Conservation (phyloP, 352 stramenopile genomes). For the Phytopythium cucurbitacearum region DNA sequence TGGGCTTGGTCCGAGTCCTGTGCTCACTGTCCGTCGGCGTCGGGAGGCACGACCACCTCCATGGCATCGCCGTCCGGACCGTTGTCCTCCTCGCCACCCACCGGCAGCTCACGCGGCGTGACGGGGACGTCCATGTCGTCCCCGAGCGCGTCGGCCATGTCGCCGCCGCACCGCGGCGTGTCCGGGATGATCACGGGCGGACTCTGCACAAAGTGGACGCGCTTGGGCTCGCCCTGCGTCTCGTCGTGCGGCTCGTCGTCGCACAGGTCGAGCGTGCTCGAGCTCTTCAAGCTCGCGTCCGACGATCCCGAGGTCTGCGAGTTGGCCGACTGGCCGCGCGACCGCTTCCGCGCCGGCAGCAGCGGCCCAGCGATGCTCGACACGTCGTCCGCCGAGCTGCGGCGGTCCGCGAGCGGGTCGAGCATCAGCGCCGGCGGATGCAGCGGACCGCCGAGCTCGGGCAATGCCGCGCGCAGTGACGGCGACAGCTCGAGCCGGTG, state of each 20-base stretch:
- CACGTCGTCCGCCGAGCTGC: conserved; percentile 26
- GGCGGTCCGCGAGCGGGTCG: neutral
- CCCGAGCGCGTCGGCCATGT: neutral
- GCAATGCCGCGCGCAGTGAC: conserved; percentile 35
- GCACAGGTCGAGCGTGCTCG: conserved; percentile 35
- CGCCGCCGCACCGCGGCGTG: neutral
- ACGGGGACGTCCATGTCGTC: conserved; percentile 3
- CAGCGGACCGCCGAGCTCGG: conserved; percentile 4
- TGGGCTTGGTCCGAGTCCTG: neutral
- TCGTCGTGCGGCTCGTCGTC: conserved; percentile 22
- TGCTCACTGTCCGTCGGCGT: neutral
- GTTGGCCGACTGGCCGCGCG: conserved; percentile 45
- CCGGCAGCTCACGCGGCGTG: neutral
- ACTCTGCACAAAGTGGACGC: conserved; percentile 44
- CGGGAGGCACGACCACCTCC: neutral
- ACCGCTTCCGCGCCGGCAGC: conserved; percentile 35
- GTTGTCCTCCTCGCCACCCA: conserved; percentile 2
- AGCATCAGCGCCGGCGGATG: conserved; percentile 3
- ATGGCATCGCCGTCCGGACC: neutral
- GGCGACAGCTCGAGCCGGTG: conserved; percentile 73
- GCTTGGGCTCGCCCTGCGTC: conserved; percentile 36
- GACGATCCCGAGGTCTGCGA: conserved; percentile 38
- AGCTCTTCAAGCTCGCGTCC: conserved; percentile 33
- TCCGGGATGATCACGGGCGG: conserved; percentile 42
- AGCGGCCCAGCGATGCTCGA: conserved; percentile 20